phyloP scores from a whole-genome alignment of 1,139 yeast species.

The Fermentozyma sake region DNA sequence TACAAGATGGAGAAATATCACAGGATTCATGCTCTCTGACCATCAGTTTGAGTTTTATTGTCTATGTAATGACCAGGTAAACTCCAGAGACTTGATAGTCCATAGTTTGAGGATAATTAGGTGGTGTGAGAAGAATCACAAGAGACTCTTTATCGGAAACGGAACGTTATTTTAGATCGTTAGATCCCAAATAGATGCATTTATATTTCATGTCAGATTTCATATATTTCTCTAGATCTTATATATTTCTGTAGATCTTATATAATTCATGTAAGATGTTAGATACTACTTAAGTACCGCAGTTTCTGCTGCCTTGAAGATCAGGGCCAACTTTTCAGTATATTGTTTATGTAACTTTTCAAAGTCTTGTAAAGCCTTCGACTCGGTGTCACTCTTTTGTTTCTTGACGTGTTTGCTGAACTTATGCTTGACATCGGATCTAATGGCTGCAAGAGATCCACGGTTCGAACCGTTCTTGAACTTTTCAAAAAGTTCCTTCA shows the following conservation, averaged over 20 bases:
- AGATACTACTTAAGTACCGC: slow-evolving; percentile 29
- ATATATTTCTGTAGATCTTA: too few species aligned
- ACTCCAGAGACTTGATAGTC: slow-evolving; percentile 28
- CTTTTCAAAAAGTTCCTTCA: slow-evolving; percentile 62
- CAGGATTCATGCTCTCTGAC: slow-evolving; percentile 39
- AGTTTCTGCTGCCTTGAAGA: slow-evolving; percentile 58
- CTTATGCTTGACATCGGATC: slow-evolving; percentile 58
- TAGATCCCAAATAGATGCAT: too few species aligned
- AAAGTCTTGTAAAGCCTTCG: slow-evolving; percentile 50
- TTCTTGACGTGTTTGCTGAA: slow-evolving; percentile 42
- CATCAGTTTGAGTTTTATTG: slow-evolving; percentile 37
- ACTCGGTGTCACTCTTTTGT: slow-evolving; percentile 54
- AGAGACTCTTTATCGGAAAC: slow-evolving; percentile 30
- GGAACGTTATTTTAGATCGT: slow-evolving; percentile 17
- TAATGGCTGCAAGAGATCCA: slow-evolving; percentile 55
- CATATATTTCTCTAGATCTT: too few species aligned
- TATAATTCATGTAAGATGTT: too few species aligned
- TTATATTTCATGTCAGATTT: too few species aligned
- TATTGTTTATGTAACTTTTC: slow-evolving; percentile 68
- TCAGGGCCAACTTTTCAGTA: slow-evolving; percentile 51
- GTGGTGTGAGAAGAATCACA: slow-evolving; percentile 37
- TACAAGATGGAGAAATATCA: slow-evolving; percentile 24
- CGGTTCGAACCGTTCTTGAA: slow-evolving; percentile 50
- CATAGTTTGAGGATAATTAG: slow-evolving; percentile 31
- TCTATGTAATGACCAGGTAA: slow-evolving; percentile 24